Evolutionary conservation across 202 grass and related monocot species (phyloP), one percentile per base, ranked within the genome.

Genomic region (Digitaria exilis): DNA sequence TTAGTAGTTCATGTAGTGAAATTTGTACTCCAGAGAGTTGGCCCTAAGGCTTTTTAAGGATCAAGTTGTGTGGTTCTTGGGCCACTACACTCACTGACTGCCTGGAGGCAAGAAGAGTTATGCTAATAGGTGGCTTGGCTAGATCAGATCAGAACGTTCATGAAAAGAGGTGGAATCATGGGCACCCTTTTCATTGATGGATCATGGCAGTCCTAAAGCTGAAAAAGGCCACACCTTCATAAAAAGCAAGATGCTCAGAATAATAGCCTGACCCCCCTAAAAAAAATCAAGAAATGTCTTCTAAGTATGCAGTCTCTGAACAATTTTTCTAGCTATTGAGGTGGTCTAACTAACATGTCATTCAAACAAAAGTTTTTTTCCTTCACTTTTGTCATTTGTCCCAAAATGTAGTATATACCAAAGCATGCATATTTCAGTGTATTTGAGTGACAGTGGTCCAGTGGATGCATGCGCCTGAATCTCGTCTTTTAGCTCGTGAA

Each of bases 171-270:
- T 4, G 21, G 30, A 59, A 79, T 85, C 82, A 82, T 85, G 73
- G 65, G 25, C 13, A 73, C 51, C 85, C 32, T 87, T 84, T 62
- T 43, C 60, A 81, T 88, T 85, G 54, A 87, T 84, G 84, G 80
- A 90, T 90, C 80, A 90, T 84, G 84, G 54, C 84, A 84, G 88
- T 29, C 80, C 54, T 87, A 87, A 84, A 89, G 84, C 74, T 79
- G 37, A 73, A 83, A 90, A 39, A 60, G 75, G 69, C 17, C 42
- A 64, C 69, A 84, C 1, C 76, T 80, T 71, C 75, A 50, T 80
- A 55, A 87, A 78, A 90, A 65, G 69, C 32, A 4, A 71, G 61
- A 84, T 76, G 69, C 69, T 21, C 42, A 43, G 19, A 75, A 73
- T 77, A 26, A 72, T 43, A 37, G 9, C 57, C 15, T 60, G 70